Base-by-base conservation (phyloP, 768 basidiomycete species). In the Heimioporus sp. region DNA sequence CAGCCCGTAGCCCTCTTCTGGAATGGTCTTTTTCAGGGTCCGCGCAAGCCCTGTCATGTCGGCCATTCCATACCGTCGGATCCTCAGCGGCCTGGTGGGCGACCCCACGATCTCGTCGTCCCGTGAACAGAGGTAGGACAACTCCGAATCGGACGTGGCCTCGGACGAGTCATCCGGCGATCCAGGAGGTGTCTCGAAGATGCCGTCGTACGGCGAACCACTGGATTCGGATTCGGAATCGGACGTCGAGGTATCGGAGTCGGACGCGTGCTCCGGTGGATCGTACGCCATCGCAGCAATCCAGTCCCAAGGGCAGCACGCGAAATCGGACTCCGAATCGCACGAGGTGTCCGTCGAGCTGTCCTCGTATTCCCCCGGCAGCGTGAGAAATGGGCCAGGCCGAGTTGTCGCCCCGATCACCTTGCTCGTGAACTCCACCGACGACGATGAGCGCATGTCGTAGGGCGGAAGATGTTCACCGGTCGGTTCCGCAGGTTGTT, bases 391-490 rank as follows among this genome's bases (percentile, higher is more conserved):
- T 2, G 32, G 9, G 4, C 52, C 44, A 0, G 17, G n/a, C 2
- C 51, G 60, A 15, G 37, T 24, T 1, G 55, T 65, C 30, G 53
- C 37, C 4, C 60, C 55, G 21, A 64, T 60, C 30, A 60, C 19
- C 5, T 51, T 7, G 42, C 51, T 65, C 28, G 10, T 47, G 48
- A 62, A 62, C 5, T n/a, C 42, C 10, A 59, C 17, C 7, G 42
- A 32, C 3, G 45, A 43, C 10, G 21, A 11, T 17, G 32, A 39
- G 37, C 45, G 52, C 20, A 41, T 54, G 37, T 57, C 55, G 45
- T 65, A 65, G 3, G 61, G 54, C 2, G 61, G 58, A 28, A 42
- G 15, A 9, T 5, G 40, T 20, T 38, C 38, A 28, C 37, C 19
- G 10, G 20, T 21, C 11, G 28, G 13, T 13, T 1, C 43, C 34